Conservation (phyloP, 495 filamentous ascomycete species). For the Talaromyces borbonicus region DNA sequence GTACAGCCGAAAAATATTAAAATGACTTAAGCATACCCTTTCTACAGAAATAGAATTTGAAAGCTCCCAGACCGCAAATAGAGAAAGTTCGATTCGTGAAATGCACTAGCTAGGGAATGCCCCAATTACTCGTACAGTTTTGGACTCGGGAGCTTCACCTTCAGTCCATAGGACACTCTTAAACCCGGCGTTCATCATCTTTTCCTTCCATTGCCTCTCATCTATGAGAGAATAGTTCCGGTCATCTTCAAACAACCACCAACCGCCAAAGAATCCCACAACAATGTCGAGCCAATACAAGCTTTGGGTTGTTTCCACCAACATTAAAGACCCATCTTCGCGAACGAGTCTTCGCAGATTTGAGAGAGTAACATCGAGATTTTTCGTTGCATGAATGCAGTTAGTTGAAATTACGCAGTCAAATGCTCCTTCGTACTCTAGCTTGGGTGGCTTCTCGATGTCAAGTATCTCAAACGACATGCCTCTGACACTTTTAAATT, state of each 20-base stretch:
- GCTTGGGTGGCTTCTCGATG: conserved; percentile 24
- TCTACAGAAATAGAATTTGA: no score
- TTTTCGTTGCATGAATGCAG: conserved; percentile 36
- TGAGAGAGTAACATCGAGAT: conserved; percentile 15
- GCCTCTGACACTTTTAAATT: conserved; percentile 13
- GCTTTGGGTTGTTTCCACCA: conserved; percentile 35
- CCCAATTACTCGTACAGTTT: conserved; percentile 1
- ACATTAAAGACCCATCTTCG: conserved; percentile 28
- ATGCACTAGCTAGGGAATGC: no score
- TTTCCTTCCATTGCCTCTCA: conserved; percentile 22
- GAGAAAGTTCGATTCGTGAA: no score
- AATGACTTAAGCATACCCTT: no score
- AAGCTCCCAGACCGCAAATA: no score
- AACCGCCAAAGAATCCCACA: conserved; percentile 40
- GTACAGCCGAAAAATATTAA: no score
- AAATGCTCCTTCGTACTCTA: conserved; percentile 14
- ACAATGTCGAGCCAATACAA: conserved; percentile 34
- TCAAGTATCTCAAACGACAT: conserved; percentile 32
- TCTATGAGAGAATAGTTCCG: conserved; percentile 23
- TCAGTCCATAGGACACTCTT: conserved; percentile 26
- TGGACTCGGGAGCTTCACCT: conserved; percentile 8
- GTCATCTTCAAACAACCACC: conserved; percentile 42
- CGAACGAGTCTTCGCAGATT: conserved; percentile 28
- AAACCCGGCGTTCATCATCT: conserved; percentile 22
- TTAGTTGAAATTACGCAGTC: conserved; percentile 38